phyloP scores from a whole-genome alignment of 805 yeast species.

The Lipomyces mesembrius region DNA sequence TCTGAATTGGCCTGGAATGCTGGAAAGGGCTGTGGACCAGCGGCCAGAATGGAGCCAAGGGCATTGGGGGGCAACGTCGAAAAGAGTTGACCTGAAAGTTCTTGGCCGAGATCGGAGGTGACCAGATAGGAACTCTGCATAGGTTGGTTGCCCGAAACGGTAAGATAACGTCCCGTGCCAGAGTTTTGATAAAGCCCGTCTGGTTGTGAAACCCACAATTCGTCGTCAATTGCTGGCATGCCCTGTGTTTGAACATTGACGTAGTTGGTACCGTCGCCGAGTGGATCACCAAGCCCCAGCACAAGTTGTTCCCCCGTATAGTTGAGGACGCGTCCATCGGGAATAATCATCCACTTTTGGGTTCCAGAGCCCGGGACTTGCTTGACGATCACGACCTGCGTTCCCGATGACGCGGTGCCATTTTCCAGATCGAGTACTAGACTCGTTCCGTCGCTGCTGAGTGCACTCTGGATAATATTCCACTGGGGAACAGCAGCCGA shows the following conservation, averaged over 20 bases:
- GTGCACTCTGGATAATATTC: not conserved
- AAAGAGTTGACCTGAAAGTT: too few relatives aligned
- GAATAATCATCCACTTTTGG: not conserved
- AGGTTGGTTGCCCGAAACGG: too few relatives aligned
- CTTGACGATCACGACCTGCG: not conserved
- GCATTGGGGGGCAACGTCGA: too few relatives aligned
- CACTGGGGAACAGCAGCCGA: not conserved
- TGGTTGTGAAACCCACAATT: too few relatives aligned
- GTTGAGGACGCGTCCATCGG: not conserved
- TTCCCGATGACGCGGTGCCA: not conserved
- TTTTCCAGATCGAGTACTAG: not conserved
- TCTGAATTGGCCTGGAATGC: too few relatives aligned
- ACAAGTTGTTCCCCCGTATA: not conserved
- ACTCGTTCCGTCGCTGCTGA: not conserved
- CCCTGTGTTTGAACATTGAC: not conserved
- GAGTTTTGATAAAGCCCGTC: too few relatives aligned
- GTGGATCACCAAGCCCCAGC: not conserved
- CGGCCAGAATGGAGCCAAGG: too few relatives aligned
- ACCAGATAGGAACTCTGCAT: too few relatives aligned
- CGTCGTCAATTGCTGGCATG: too few relatives aligned
- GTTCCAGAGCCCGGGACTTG: not conserved
- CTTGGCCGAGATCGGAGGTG: too few relatives aligned
- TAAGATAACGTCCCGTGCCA: too few relatives aligned
- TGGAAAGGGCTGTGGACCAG: too few relatives aligned
- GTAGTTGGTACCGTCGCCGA: not conserved